Conservation (phyloP, 306 rosid genomes). For the Trichosanthes cucumerina region DNA sequence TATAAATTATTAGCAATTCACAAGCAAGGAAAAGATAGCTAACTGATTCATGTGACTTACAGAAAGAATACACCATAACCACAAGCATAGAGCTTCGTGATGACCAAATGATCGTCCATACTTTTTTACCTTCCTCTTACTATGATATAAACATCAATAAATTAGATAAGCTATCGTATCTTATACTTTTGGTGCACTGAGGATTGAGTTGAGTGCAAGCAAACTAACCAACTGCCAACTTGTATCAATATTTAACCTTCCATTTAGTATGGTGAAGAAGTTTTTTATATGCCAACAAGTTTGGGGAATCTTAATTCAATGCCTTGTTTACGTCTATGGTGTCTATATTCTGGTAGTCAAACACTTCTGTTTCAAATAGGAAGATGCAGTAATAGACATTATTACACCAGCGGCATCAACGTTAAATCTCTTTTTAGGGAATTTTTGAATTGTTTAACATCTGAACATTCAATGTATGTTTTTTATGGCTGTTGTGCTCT, state of each 20-base stretch:
- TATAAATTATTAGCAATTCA: not conserved
- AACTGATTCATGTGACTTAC: not conserved
- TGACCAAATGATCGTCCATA: not conserved
- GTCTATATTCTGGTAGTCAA: not conserved
- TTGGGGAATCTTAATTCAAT: not conserved
- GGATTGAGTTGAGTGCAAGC: not conserved
- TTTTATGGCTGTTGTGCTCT: not conserved
- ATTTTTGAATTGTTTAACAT: not conserved
- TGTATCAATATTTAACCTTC: not conserved
- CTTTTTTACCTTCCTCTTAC: not conserved
- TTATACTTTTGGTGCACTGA: not conserved
- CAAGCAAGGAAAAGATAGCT: not conserved
- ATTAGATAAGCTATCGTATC: not conserved
- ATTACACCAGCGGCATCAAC: not conserved
- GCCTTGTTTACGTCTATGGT: not conserved
- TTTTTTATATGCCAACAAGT: not conserved
- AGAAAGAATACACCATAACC: not conserved
- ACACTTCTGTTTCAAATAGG: not conserved
- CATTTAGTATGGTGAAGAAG: not conserved
- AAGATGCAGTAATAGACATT: not conserved
- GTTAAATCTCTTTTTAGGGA: not conserved
- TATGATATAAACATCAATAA: not conserved
- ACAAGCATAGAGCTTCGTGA: not conserved
- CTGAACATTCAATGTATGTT: not conserved
- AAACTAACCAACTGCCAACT: not conserved